Base-by-base conservation (phyloP, 495 filamentous ascomycete species). In the Tuber magnatum region DNA sequence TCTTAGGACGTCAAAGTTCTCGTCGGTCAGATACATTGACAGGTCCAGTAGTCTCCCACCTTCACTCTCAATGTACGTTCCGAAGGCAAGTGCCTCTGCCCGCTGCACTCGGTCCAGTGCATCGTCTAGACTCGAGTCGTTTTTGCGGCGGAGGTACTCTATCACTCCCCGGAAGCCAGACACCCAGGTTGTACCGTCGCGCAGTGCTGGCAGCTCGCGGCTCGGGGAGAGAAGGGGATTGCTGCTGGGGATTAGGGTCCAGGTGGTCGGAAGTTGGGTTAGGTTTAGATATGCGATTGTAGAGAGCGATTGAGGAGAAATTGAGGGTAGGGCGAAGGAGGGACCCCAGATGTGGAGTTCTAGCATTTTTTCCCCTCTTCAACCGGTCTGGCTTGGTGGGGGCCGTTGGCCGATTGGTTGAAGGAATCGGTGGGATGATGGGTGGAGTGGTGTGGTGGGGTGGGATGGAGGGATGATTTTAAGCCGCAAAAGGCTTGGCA, bases 281-380 rank as follows among this genome's bases (percentile, higher is more conserved):
- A 88, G 83, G 18, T 88, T 86, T 46, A 93, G 86, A 81, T 91
- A 94, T 51, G 92, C 88, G 74, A 94, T 90, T 56, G 90, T 85
- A 22, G 92, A 91, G 68, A 94, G 88, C 78, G 92, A 97, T 87
- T 96, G 92, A 71, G 95, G 87, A 75, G 97, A 94, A 75, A 97
- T 91, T 71, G 94, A 97, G 16, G 94, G 92, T 56, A 97, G 88
- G 41, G 86, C 87, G 83, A 96, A 96, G 48, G 91, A 94, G 44
- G 93, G 92, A 61, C 95, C 94, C 92, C 93, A 97, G 77, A 97
- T 88, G 83, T 97, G 92, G 56, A 98, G 88, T 87, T 94, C 89
- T 22, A 97, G 85, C 76, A 89, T 82, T 41, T 40, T 78, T 40
- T 77, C 28, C 28, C 18, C 44, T 75, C 28, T 12, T 32, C 28